Evolutionary conservation across 805 yeast species (phyloP).

Genomic region (Millerago galiae): DNA sequence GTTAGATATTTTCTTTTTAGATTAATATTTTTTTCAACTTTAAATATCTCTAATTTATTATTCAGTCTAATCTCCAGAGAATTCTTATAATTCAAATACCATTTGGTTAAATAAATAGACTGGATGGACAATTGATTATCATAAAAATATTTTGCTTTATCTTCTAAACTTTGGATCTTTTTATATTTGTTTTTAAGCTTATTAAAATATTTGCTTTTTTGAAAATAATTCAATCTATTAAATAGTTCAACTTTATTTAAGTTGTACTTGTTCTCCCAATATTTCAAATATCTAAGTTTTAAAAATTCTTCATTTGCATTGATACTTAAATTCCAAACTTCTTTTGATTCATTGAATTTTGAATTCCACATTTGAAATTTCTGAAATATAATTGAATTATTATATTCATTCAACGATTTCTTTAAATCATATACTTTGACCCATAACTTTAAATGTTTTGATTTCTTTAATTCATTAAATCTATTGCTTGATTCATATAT

Average conservation of each 20-base stretch:
- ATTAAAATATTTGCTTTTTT: slow-evolving; percentile 6
- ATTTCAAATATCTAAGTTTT: slow-evolving; percentile 15
- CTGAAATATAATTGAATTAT: not conserved
- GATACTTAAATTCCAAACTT: slow-evolving; percentile 4
- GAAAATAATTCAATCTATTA: slow-evolving; percentile 5
- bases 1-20: not conserved
- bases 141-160: not conserved
- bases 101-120: not conserved
- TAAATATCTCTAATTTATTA: slow-evolving; percentile 1
- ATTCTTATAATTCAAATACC: not conserved
- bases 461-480: not conserved
- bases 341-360: slow-evolving; percentile 9
- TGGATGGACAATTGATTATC: not conserved
- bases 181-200: slow-evolving; percentile 3
- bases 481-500: slow-evolving; percentile 1
- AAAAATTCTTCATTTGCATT: slow-evolving; percentile 14
- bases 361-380: not conserved
- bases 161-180: not conserved
- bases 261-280: slow-evolving; percentile 10
- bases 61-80: slow-evolving; percentile 1
- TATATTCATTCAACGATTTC: not conserved
- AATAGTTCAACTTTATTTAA: not conserved
- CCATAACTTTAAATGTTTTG: slow-evolving; percentile 2
- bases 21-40: not conserved
- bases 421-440: not conserved